Evolutionary conservation across 192 early-diverging fungal genomes (phyloP), one percentile per base, ranked within the genome.

Genomic region (Linnemannia zychae): DNA sequence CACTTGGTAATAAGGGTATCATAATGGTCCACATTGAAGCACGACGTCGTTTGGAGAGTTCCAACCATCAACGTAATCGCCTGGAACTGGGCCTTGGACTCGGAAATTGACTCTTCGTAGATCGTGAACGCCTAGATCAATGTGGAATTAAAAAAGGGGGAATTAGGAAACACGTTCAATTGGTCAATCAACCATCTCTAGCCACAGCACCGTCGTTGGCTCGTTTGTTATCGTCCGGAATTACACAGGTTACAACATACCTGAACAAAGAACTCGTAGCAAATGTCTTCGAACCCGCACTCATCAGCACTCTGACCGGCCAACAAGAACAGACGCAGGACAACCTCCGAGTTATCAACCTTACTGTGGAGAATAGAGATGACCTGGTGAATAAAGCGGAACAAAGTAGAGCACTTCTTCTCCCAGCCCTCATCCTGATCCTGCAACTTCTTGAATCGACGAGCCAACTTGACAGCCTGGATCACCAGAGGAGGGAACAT

Each of bases 211-310:
- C 40, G 9, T 44, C 40, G 40, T 44, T 3, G 4, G 40, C 9
- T 44, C 9, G 40, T 44, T 44, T 9, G 40, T 44, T 44, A 44
- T 44, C 40, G 18, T 13, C 9, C 78, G 15, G 13, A 74, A 31
- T n/a, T n/a, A 33, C 20, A 80, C 22, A 36, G 69, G 1, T 37
- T 17, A 49, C 2, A 20, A 47, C 53, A 18, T 86, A 89, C 88
- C 79, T 98, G 94, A 9, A 98, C 98, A 87, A 99, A 94, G 88
- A 99, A 98, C 87, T 99, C 99, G 88, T 99, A 99, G 15, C 94
- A 93, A n/a, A 97, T 90, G 76, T 99, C 98, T 80, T 99, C 98
- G 82, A 97, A 93, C 9, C 96, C 93, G 20, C 92, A 91, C 83
- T 97, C 95, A 72, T 97, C 94, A 16, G 98, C 97, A 22, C 93